phyloP scores from a whole-genome alignment of 352 stramenopile genomes.

The Phytophthora cryptogea region DNA sequence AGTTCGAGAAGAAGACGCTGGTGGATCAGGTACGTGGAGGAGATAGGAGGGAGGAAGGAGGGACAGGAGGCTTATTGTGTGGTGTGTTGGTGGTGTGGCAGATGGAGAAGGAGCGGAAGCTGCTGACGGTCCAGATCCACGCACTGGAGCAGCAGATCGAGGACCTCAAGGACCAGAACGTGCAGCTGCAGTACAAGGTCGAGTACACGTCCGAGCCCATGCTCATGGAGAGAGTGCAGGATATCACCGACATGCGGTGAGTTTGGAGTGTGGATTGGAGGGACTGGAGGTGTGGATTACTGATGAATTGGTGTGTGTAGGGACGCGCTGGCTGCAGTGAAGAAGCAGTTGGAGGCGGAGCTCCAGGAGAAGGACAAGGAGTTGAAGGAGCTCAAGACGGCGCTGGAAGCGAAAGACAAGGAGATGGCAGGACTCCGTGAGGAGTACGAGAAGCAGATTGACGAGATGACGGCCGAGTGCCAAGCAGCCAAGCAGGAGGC shows the following conservation, averaged over 20 bases:
- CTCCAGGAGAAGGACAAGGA: constrained; percentile 69
- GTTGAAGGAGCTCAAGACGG: constrained; percentile 40
- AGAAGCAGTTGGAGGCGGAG: constrained; percentile 70
- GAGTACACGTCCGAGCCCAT: constrained; percentile 85
- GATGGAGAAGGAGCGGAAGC: constrained; percentile 82
- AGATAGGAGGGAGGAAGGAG: neutral
- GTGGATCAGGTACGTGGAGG: constrained; percentile 53
- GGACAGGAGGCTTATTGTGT: constrained; percentile 1
- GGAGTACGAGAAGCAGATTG: constrained; percentile 46
- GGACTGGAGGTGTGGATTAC: neutral
- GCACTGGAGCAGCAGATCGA: constrained; percentile 64
- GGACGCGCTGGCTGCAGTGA: constrained; percentile 69
- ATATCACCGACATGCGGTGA: constrained; percentile 78
- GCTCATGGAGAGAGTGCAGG: constrained; percentile 80
- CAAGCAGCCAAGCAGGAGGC: constrained; percentile 44
- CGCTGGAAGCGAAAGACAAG: constrained; percentile 47
- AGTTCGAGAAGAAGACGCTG: constrained; percentile 88
- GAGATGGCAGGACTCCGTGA: constrained; percentile 39
- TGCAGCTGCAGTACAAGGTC: constrained; percentile 85
- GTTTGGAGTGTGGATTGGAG: neutral
- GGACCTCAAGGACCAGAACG: constrained; percentile 79
- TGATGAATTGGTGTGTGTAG: constrained; percentile 18
- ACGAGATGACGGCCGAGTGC: constrained; percentile 36
- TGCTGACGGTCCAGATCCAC: constrained; percentile 41
- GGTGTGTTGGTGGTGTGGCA: constrained; percentile 24